Conservation (phyloP, 768 basidiomycete species). For the Suillus americanus region DNA sequence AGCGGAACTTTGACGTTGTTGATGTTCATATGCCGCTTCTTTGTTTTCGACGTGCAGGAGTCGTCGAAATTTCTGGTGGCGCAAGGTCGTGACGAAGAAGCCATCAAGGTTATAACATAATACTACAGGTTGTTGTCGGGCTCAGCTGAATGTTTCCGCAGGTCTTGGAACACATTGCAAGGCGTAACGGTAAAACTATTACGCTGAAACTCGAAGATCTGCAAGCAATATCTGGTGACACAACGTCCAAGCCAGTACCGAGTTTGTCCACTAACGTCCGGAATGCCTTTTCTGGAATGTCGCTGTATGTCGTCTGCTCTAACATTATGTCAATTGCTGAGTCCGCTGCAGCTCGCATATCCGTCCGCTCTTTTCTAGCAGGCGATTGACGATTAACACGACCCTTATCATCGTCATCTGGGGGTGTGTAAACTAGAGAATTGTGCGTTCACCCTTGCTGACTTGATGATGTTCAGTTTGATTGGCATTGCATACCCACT, state of each 20-base stretch:
- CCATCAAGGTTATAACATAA: conserved; percentile 39
- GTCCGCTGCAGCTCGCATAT: conserved; percentile 41
- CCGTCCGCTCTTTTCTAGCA: conserved; percentile 46
- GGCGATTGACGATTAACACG: conserved; percentile 45
- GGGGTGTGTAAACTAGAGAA: conserved; percentile 35
- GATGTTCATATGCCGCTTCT: conserved; percentile 54
- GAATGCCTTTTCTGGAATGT: conserved; percentile 37
- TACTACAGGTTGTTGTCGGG: background rate
- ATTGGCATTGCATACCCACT: conserved; percentile 57
- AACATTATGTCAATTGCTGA: background rate
- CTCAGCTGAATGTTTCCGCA: conserved; percentile 14
- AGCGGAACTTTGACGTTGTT: conserved; percentile 50
- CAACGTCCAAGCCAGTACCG: conserved; percentile 11
- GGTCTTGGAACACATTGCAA: conserved; percentile 50
- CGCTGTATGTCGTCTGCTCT: conserved; percentile 35
- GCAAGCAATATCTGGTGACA: conserved; percentile 25
- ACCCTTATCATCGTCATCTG: conserved; percentile 50
- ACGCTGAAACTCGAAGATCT: conserved; percentile 48
- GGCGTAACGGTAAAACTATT: conserved; percentile 44
- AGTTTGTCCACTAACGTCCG: conserved; percentile 28
- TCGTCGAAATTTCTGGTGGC: conserved; percentile 61
- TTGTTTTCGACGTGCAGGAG: conserved; percentile 60
- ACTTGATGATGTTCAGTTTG: conserved; percentile 26
- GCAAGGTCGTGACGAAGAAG: conserved; percentile 56
- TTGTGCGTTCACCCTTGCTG: background rate